Evolutionary conservation across 805 yeast genomes (phyloP), one percentile per base, ranked within the genome.

Genomic region (Candida rishiriensis): DNA sequence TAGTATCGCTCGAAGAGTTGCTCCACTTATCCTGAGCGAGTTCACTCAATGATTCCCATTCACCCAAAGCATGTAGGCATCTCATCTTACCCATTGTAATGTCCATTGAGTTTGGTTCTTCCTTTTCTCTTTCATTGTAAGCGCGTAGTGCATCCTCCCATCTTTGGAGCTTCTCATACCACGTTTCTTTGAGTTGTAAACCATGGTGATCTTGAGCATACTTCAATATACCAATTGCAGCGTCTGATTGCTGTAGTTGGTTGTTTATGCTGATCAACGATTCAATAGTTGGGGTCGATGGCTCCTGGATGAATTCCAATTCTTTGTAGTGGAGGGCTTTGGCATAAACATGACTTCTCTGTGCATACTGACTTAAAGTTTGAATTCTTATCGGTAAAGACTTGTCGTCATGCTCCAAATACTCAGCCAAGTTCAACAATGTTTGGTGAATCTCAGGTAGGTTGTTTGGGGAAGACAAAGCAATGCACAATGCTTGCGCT

Each of bases 71-170:
- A 67, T 93, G 97, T 49, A 91, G 70, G 65, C 98, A 90, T 65
- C 98, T 78, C 97, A 93, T 88, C 59, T 91, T 90, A 69, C 99
- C 99, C 90, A 91, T 83, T 5, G 91, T 85, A 1, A 89, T 83
- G 51, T 91, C 98, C 69, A 85, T 79, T 28, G 88, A 81, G 44
- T 83, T 84, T 3, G 81, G 81, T 38, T 77, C 82, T 29, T 62
- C 68, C 47, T 69, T 69, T 53, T 81, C 91, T 57, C 97, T 75
- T 55, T 83, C 87, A 52, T 83, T 83, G 61, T 93, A 93, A 0
- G 97, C 97, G 39, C 79, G 76, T 48, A 93, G 70, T 0, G 99
- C 99, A 65, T 93, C 99, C 53, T 91, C 98, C 99, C 99, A 93
- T 50, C 98, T 73, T 59, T 89, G 97, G 36, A 93, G 69, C 60